A percentile compares a stretch with the other conserved stretches of the same genome.
Evolutionary conservation across 768 basidiomycete genomes (phyloP).

Genomic region (Boletus speciosus): DNA sequence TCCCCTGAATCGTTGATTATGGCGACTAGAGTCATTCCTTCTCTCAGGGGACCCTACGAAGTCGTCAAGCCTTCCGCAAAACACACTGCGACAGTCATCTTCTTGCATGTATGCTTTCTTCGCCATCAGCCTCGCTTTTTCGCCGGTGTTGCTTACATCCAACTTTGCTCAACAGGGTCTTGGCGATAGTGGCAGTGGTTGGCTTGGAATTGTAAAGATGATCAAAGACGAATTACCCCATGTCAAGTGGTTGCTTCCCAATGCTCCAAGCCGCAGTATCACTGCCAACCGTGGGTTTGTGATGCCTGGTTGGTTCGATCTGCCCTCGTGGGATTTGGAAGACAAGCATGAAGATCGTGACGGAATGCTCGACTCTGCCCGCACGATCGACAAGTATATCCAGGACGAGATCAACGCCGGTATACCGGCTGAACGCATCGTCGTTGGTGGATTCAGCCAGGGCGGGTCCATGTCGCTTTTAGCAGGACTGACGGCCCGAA

Average conservation of each 20-base stretch:
- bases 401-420: slow-evolving; percentile 70
- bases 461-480: slow-evolving; percentile 79
- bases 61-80: slow-evolving; percentile 51
- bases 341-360: slow-evolving; percentile 57
- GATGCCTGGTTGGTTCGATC: slow-evolving; percentile 88
- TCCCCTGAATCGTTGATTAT: slow-evolving; percentile 1
- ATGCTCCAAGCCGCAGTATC: slow-evolving; percentile 45
- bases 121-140: neutral
- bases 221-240: slow-evolving; percentile 60
- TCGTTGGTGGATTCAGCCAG: slow-evolving; percentile 89
- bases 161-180: slow-evolving; percentile 49
- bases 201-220: slow-evolving; percentile 72
- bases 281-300: slow-evolving; percentile 66
- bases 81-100: slow-evolving; percentile 86
- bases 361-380: slow-evolving; percentile 60
- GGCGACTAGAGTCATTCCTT: slow-evolving; percentile 19
- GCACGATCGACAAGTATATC: slow-evolving; percentile 65
- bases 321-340: slow-evolving; percentile 56
- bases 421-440: slow-evolving; percentile 63
- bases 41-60: slow-evolving; percentile 35
- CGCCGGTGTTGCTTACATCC: slow-evolving; percentile 2
- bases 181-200: slow-evolving; percentile 72
- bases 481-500: slow-evolving; percentile 48
- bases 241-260: slow-evolving; percentile 77
- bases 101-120: slow-evolving; percentile 68